Base-by-base conservation (phyloP, 495 filamentous ascomycete species). In the Rusavskia elegans region DNA sequence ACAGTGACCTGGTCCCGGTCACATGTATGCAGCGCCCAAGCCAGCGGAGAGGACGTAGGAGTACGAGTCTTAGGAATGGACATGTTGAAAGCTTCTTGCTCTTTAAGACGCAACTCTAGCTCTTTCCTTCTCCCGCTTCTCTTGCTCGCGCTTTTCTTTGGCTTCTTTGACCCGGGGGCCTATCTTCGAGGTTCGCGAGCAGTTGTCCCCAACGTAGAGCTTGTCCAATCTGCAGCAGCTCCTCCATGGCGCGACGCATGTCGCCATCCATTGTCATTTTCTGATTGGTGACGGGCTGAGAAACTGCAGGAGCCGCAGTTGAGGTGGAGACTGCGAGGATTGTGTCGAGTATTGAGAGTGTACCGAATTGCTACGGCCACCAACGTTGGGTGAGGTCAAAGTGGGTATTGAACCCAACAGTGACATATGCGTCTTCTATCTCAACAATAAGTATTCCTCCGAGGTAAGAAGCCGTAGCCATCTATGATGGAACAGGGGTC, bases 11-110 rank as follows among this genome's bases (percentile, higher is more conserved):
- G n/a, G n/a, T n/a, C n/a, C n/a, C n/a, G n/a, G n/a, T n/a, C n/a
- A n/a, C n/a, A n/a, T n/a, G n/a, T n/a, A n/a, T n/a, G n/a, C n/a
- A n/a, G n/a, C n/a, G n/a, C n/a, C n/a, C n/a, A n/a, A n/a, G n/a
- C n/a, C n/a, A n/a, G n/a, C n/a, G n/a, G n/a, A n/a, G n/a, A n/a
- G n/a, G n/a, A n/a, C 29, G 8, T 4, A 8, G 86, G 84, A 4
- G 75, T 66, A 53, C 84, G 81, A 14, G 74, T 75, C 67, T 93
- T 81, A 16, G 89, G 87, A 41, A 95, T 62, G 14, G 83, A 83
- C n/a, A 84, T 81, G 65, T 95, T 92, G 64, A 92, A 95, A 20
- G 78, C 84, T 59, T 87, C 87, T 55, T 83, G 73, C 7, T 95
- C 87, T 52, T 27, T 27, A 3, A 27, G 7, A 27, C 25, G 4